These are phyloP conservation scores for Avena insularis DNA, from an alignment of 176 grass and related monocot genomes.

Conservation along the genomic window DNA sequence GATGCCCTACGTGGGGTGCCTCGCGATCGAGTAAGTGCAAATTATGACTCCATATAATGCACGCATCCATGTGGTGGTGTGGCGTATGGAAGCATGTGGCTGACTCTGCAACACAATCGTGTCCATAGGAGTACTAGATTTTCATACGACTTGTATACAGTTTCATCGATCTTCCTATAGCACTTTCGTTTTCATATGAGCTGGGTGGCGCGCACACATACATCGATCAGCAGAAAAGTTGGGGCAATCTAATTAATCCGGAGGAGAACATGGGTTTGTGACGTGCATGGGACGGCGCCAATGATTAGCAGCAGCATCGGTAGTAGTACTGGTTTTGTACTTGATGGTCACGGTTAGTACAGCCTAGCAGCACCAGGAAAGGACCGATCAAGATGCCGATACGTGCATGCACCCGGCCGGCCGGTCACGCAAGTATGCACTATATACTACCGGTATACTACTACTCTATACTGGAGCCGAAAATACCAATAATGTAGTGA, in stretches of 20 bases:
- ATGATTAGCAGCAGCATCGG: background rate
- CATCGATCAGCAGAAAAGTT: background rate
- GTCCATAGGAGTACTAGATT: background rate
- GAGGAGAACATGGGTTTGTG: background rate
- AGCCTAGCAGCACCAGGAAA: too few relatives aligned
- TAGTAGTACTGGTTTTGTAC: background rate
- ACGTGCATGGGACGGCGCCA: background rate
- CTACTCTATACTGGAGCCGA: too few relatives aligned
- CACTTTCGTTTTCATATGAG: background rate
- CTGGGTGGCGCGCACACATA: background rate
- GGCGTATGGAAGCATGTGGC: too few relatives aligned
- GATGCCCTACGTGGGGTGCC: too few relatives aligned
- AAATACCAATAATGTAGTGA: too few relatives aligned
- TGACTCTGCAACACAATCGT: background rate
- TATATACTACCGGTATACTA: background rate
- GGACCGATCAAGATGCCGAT: background rate
- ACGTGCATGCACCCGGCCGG: conserved; percentile 26
- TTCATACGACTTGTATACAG: background rate
- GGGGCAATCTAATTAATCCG: background rate
- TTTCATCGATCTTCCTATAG: background rate
- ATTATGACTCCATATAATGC: too few relatives aligned
- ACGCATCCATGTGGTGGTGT: too few relatives aligned
- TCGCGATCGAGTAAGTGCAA: too few relatives aligned
- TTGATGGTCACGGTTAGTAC: conserved; percentile 17
- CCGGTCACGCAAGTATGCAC: background rate